Conservation (phyloP, 768 basidiomycete genomes). For the Psilocybe tampanensis region DNA sequence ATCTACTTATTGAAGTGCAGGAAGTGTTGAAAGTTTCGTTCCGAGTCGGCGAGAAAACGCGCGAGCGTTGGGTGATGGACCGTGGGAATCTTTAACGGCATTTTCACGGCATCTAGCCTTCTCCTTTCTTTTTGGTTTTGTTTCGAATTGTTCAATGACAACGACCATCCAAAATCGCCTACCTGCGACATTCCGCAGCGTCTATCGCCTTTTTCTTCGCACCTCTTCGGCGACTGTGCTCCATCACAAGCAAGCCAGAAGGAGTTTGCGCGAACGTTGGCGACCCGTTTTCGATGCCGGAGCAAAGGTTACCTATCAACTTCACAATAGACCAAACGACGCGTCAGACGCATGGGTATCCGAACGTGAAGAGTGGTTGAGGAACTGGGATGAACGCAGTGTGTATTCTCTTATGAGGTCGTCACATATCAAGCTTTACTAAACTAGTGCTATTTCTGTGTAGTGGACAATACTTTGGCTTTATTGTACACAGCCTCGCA, state of each 20-base stretch:
- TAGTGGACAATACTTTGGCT: conserved; percentile 71
- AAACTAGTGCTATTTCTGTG: not conserved
- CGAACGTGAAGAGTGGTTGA: conserved; percentile 43
- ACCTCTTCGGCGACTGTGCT: conserved; percentile 60
- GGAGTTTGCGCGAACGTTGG: conserved; percentile 49
- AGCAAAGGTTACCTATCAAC: conserved; percentile 40
- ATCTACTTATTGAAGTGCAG: too few relatives aligned
- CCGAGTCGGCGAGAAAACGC: too few relatives aligned
- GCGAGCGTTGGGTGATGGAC: too few relatives aligned
- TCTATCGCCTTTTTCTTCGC: conserved; percentile 64
- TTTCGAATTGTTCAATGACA: not conserved
- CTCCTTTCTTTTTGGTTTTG: not conserved
- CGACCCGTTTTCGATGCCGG: conserved; percentile 59
- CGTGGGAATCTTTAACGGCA: too few relatives aligned
- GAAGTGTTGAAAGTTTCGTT: too few relatives aligned
- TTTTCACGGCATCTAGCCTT: too few relatives aligned
- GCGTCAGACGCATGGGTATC: conserved; percentile 28
- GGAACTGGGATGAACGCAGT: conserved; percentile 61
- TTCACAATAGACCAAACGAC: conserved; percentile 32
- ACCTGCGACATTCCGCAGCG: conserved; percentile 48
- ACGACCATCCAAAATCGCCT: conserved; percentile 16
- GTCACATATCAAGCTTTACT: too few relatives aligned
- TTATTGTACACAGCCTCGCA: conserved; percentile 63
- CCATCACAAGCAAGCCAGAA: conserved; percentile 46
- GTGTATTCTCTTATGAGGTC: conserved; percentile 16